phyloP scores from a whole-genome alignment of 2,329 filamentous ascomycete genomes.

The Fusarium sulawesiense region DNA sequence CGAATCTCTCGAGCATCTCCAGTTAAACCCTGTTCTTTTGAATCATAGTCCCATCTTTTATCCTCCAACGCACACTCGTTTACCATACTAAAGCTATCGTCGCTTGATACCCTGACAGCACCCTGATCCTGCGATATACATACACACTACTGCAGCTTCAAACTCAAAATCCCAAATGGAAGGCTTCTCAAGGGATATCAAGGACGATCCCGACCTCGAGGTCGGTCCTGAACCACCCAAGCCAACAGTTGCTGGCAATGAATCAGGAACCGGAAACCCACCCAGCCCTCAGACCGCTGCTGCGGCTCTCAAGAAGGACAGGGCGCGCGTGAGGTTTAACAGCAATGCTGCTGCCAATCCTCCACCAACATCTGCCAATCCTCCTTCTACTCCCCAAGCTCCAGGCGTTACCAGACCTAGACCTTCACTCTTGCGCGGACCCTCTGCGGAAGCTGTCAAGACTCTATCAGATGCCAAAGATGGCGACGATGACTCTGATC shows the following conservation, averaged over 20 bases:
- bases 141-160: constrained; percentile 1
- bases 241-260: constrained; percentile 4
- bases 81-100: constrained; percentile 4
- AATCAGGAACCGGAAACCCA: constrained; percentile 20
- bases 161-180: constrained; percentile 33
- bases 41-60: constrained; percentile 26
- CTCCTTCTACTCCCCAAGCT: constrained; percentile 17
- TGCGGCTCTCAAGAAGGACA: constrained; percentile 53
- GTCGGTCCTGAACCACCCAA: constrained; percentile 20
- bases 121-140: background rate
- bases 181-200: constrained; percentile 31
- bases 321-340: constrained; percentile 62
- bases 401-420: constrained; percentile 46
- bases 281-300: constrained; percentile 26
- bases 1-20: constrained; percentile 19
- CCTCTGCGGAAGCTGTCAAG: constrained; percentile 54
- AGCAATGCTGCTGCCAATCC: constrained; percentile 55
- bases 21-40: constrained; percentile 21
- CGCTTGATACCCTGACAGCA: constrained; percentile 5
- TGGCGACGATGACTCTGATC: constrained; percentile 43
- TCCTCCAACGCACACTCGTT: constrained; percentile 22
- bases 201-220: constrained; percentile 42
- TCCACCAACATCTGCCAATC: constrained; percentile 30
- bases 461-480: constrained; percentile 37
- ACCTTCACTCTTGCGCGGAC: constrained; percentile 58